Base-by-base conservation (phyloP, 164 flowering plant species). In the Magnolia sinica region DNA sequence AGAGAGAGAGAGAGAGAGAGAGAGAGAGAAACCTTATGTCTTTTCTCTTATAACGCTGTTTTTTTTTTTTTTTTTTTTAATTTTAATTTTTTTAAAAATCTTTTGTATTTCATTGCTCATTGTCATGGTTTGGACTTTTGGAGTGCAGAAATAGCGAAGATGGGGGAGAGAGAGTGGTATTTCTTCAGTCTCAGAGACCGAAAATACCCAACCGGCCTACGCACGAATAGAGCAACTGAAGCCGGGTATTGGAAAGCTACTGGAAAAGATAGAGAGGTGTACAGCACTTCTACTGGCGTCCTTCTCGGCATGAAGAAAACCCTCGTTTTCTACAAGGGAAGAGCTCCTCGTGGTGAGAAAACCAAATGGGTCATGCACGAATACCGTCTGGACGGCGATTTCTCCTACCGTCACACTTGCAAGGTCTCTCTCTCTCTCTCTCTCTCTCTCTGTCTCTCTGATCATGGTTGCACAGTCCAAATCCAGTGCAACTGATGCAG, bases 161-260 rank as follows among this genome's bases (percentile, higher is more conserved):
- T 92, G 90, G 97, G 97, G 45, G 97, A 89, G 61, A 88, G 83
- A 49, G 97, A 92, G 76, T 92, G 97, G 97, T 92, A 91, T 77
- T 89, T 92, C 86, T 92, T 85, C 86, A 89, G 90, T 81, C 74
- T 88, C 22, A 83, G 93, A 80, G 97, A 92, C 83, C 79, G 94
- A 80, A 92, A 92, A 79, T 91, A 92, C 87, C 94, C 94, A 69
- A 91, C 93, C 0, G 97, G 97, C 68, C 71, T 89, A 49, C 84
- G 97, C 73, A 91, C 97, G 0, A 92, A 92, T 82, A 80, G 97
- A 66, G 95, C 97, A 22, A 92, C 97, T 0, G 89, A 86, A 31
- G 89, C 92, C n/a, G 97, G 97, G 1, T 92, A 91, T 68, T 92
- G 97, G 97, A 92, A 92, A 65, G 97, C 97, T 49, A 92, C 97